A percentile compares a stretch with the other conserved stretches of the same genome.
phyloP scores from a whole-genome alignment of 257 asterid genomes.

The Anisodus tanguticus region DNA sequence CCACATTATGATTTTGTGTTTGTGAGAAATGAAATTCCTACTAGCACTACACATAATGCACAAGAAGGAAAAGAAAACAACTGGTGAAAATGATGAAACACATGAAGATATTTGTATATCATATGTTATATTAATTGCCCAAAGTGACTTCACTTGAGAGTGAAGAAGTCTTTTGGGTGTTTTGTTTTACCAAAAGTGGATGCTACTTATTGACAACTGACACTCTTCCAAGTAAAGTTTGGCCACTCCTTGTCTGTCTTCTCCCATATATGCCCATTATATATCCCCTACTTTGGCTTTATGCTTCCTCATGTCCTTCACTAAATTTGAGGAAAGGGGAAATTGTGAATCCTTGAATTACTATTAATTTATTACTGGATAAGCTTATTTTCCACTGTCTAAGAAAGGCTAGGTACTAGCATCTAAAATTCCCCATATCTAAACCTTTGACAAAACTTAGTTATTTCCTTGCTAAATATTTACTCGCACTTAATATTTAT shows the following conservation, averaged over 20 bases:
- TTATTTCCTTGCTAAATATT: background rate
- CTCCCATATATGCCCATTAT: constrained; percentile 14
- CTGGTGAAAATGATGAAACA: constrained; percentile 23
- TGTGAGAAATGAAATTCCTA: background rate
- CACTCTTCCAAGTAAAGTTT: constrained; percentile 27
- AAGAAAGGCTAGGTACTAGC: background rate
- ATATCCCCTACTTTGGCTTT: constrained; percentile 12
- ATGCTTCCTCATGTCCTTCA: constrained; percentile 14
- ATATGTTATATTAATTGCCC: constrained; percentile 15
- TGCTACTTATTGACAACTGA: constrained; percentile 26
- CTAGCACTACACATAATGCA: background rate
- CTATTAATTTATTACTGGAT: too few species aligned
- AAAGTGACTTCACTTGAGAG: constrained; percentile 31
- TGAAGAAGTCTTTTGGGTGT: constrained; percentile 26
- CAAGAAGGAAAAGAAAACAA: background rate
- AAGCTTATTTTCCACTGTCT: too few species aligned
- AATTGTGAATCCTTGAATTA: background rate
- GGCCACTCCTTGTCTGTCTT: constrained; percentile 29
- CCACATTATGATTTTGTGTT: background rate
- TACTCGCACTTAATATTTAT: background rate
- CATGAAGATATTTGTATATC: background rate
- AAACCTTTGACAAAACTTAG: background rate
- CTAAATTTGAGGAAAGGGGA: background rate
- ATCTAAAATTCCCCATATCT: background rate
- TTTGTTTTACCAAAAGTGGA: constrained; percentile 26